Evolutionary conservation across 2,329 filamentous ascomycete species (phyloP).

Genomic region (Didymella segeticola): DNA sequence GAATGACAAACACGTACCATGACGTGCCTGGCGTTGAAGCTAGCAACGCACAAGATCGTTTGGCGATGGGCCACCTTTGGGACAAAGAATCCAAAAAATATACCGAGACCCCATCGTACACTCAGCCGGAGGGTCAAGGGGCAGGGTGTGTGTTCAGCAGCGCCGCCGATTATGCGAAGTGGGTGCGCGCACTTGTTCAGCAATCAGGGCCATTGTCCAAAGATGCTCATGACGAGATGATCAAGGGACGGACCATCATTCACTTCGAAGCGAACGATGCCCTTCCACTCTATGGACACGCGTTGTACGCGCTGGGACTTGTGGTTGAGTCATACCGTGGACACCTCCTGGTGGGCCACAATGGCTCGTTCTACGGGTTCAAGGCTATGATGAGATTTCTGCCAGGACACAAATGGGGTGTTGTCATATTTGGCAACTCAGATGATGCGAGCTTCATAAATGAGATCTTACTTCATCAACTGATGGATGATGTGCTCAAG

Average conservation of each 20-base stretch:
- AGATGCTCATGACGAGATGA: conserved; percentile 22
- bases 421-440: conserved; percentile 19
- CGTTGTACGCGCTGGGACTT: conserved; percentile 20
- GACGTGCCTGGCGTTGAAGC: conserved; percentile 43
- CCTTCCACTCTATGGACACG: conserved; percentile 13
- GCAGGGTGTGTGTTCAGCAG: conserved; percentile 32
- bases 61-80: conserved; percentile 27
- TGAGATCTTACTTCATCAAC: conserved; percentile 13
- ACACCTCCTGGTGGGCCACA: conserved; percentile 13
- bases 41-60: neutral
- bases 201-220: conserved; percentile 12
- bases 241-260: conserved; percentile 19
- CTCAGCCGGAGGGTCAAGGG: conserved; percentile 27
- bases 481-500: conserved; percentile 11
- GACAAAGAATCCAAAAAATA: conserved; percentile 2
- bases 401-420: conserved; percentile 19
- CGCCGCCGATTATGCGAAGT: conserved; percentile 31
- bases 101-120: conserved; percentile 12
- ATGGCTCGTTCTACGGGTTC: conserved; percentile 19
- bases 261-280: conserved; percentile 10
- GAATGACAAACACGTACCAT: conserved; percentile 50
- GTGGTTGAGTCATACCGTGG: conserved; percentile 19
- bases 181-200: conserved; percentile 33
- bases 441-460: conserved; percentile 8
- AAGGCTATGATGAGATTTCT: conserved; percentile 15